A percentile compares a stretch with the other conserved stretches of the same genome.
phyloP scores from a whole-genome alignment of 1,284 basidiomycete species.

The Coniferiporia sulphurascens region DNA sequence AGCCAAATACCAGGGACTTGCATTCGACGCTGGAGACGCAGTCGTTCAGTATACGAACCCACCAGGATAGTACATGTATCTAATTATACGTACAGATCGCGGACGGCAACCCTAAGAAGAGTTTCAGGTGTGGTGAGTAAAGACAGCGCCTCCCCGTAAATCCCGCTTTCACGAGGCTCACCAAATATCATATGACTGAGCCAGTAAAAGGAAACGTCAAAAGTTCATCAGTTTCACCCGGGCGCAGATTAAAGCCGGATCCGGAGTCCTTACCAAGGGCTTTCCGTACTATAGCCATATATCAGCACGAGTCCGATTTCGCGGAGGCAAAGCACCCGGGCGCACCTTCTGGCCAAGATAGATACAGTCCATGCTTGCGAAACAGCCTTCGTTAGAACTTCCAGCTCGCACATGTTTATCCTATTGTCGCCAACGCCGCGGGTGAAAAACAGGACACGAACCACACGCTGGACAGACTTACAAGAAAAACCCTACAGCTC shows the following conservation, averaged over 20 bases:
- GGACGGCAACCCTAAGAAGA: slow-evolving; percentile 59
- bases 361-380: slow-evolving; percentile 82
- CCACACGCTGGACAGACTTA: slow-evolving; percentile 20
- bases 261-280: slow-evolving; percentile 19
- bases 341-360: slow-evolving; percentile 87
- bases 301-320: background rate
- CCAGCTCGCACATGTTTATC: background rate
- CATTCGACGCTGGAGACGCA: slow-evolving; percentile 55
- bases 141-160: slow-evolving; percentile 30
- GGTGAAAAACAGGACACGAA: background rate
- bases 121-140: background rate
- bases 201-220: too few relatives aligned
- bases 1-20: slow-evolving; percentile 29
- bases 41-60: background rate
- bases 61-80: background rate
- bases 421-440: background rate
- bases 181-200: slow-evolving; percentile 55
- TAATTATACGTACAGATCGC: slow-evolving; percentile 58
- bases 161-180: slow-evolving; percentile 22
- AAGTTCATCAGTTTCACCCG: too few relatives aligned
- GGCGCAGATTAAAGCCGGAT: background rate
- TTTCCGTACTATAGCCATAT: slow-evolving; percentile 32
- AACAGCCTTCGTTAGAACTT: slow-evolving; percentile 7
- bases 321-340: slow-evolving; percentile 2
- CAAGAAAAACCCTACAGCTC: slow-evolving; percentile 49